Evolutionary conservation across 108 stramenopile genomes (phyloP).

Genomic region (Aurantiochytrium sp.): DNA sequence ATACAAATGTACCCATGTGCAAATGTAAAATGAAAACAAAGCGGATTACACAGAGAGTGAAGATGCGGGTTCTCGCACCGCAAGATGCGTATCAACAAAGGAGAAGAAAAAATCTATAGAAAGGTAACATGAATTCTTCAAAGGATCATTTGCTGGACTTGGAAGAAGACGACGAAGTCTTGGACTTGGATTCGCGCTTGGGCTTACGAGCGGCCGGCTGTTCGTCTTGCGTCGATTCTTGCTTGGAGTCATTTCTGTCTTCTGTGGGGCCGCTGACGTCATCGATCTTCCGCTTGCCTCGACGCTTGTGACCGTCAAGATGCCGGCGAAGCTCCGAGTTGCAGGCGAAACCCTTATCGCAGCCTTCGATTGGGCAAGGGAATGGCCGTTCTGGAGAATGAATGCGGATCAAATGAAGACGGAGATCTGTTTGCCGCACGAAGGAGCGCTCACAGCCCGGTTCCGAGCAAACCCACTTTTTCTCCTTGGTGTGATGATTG

Average conservation of each 20-base stretch:
- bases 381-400: not conserved
- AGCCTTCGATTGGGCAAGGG: not conserved
- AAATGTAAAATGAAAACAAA: too few relatives aligned
- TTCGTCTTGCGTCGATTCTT: not conserved
- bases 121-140: too few relatives aligned
- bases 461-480: not conserved
- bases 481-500: not conserved
- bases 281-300: not conserved
- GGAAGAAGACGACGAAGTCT: not conserved
- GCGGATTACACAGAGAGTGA: too few relatives aligned
- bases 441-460: not conserved
- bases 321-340: not conserved
- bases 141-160: too few relatives aligned
- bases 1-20: too few relatives aligned
- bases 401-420: slow-evolving; percentile 5
- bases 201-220: not conserved
- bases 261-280: not conserved
- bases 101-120: too few relatives aligned
- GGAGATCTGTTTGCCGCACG: not conserved
- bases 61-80: too few relatives aligned
- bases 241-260: not conserved
- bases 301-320: not conserved
- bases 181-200: not conserved
- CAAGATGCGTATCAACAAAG: too few relatives aligned
- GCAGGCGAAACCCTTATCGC: not conserved